Evolutionary conservation across 1,284 basidiomycete genomes (phyloP), one percentile per base, ranked within the genome.

Genomic region (Sparassis latifolia): DNA sequence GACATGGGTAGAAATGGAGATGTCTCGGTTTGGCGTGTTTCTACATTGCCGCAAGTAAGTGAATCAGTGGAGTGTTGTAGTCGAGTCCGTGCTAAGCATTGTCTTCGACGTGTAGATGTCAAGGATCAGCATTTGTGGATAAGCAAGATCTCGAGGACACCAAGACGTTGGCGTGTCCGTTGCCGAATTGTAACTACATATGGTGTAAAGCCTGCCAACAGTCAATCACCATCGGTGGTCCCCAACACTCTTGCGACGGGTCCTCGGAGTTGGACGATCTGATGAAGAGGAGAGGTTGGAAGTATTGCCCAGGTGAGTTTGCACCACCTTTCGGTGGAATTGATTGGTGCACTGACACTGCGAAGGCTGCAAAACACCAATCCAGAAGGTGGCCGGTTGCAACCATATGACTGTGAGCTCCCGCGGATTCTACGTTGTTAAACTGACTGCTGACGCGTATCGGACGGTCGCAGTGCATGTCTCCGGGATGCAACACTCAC

Each of bases 341-440:
- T 20, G 20, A 20, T 20, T 20, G n/a, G 12, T 5, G 12, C 27
- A 1, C 20, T n/a, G 2, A 32, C 20, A 10, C 5, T n/a, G 31
- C 42, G 20, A 20, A 82, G 82, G 78, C 1, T 85, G 82, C 58
- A 67, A 70, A 51, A 82, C 81, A 0, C 78, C 80, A 0, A 74
- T 77, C 27, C 76, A 79, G 60, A 85, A 83, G 60, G 61, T 62
- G 1, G 60, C 64, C 1, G 83, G 82, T 0, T 85, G 82, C 59
- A 82, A 84, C 57, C 80, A 85, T 62, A 81, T 85, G 70, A 78
- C 78, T 49, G 82, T 82, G 52, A 56, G 77, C 61, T 42, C 5
- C 4, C 30, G 43, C 27, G 27, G 12, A 45, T 38, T 47, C 28
- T 42, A 40, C 33, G 33, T 45, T 42, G 20, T 28, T 37, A 20